Evolutionary conservation across 2,329 filamentous ascomycete species (phyloP).

Genomic region (Pyrenochaeta sp.): DNA sequence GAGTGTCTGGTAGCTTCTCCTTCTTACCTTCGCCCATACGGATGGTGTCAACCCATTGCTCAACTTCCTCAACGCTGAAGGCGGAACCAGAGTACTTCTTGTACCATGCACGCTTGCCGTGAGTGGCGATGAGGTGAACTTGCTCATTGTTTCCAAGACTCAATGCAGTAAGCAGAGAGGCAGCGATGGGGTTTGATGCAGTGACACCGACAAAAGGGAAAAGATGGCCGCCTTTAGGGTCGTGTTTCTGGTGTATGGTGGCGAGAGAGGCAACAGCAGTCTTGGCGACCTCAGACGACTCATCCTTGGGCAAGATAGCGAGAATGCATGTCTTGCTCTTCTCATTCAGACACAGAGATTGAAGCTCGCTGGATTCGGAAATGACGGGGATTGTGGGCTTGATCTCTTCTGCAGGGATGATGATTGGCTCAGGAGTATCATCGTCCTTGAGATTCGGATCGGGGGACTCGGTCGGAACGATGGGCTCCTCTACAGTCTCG

Average conservation of each 20-base stretch:
- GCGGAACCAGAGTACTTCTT: slow-evolving; percentile 70
- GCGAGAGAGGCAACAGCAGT: slow-evolving; percentile 64
- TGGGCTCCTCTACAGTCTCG: slow-evolving; percentile 58
- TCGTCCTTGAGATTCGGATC: slow-evolving; percentile 57
- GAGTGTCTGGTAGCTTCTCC: slow-evolving; percentile 68
- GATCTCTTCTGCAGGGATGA: slow-evolving; percentile 62
- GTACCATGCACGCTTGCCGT: slow-evolving; percentile 88
- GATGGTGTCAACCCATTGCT: slow-evolving; percentile 90
- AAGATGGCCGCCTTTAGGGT: slow-evolving; percentile 69
- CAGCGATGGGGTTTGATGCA: slow-evolving; percentile 65
- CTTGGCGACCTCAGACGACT: slow-evolving; percentile 58
- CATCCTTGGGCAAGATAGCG: slow-evolving; percentile 55
- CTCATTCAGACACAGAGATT: slow-evolving; percentile 74
- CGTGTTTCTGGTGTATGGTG: slow-evolving; percentile 79
- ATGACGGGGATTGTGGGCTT: slow-evolving; percentile 71
- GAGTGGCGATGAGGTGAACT: slow-evolving; percentile 81
- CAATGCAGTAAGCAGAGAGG: slow-evolving; percentile 67
- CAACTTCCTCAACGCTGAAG: slow-evolving; percentile 70
- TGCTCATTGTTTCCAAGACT: slow-evolving; percentile 62
- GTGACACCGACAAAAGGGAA: slow-evolving; percentile 87
- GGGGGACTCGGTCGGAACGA: slow-evolving; percentile 63
- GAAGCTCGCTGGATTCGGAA: slow-evolving; percentile 69
- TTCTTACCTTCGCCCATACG: slow-evolving; percentile 87
- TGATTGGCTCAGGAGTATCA: slow-evolving; percentile 57
- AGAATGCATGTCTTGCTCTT: slow-evolving; percentile 87